These are phyloP conservation scores for Cymbopogon citratus DNA, from an alignment of 176 grass and related monocot species.

Conservation along the genomic window DNA sequence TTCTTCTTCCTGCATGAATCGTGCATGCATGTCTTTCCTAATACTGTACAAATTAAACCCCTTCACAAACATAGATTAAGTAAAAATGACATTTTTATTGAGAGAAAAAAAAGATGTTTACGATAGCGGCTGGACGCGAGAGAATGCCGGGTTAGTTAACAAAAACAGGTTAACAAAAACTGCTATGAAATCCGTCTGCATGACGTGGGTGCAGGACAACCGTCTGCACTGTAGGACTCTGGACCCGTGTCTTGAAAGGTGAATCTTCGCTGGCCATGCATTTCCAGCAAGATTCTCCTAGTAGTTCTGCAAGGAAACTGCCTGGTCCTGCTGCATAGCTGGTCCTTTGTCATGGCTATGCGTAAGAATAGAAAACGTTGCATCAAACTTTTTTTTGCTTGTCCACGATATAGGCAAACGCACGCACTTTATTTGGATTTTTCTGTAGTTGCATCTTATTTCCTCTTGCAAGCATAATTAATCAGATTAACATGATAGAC, in stretches of 20 bases:
- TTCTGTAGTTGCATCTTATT: not conserved
- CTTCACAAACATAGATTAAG: not conserved
- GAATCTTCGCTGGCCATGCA: not conserved
- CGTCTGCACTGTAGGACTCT: not conserved
- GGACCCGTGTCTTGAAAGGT: conserved; percentile 8
- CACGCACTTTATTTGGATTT: not conserved
- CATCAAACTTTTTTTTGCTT: not conserved
- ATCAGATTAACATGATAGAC: not conserved
- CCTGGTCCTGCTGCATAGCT: not conserved
- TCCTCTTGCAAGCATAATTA: not conserved
- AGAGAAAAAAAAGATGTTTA: not conserved
- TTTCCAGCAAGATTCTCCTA: not conserved
- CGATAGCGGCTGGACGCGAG: not conserved
- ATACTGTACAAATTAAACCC: not conserved
- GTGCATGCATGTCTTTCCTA: not conserved
- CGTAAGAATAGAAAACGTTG: not conserved
- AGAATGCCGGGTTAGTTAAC: not conserved
- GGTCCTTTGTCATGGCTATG: not conserved
- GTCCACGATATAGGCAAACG: not conserved
- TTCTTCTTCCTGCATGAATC: not conserved
- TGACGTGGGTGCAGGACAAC: conserved; percentile 13
- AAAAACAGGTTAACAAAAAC: not conserved
- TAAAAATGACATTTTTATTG: not conserved
- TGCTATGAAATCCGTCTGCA: not conserved
- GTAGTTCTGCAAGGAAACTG: not conserved